Evolutionary conservation across 1,284 basidiomycete genomes (phyloP), one percentile per base, ranked within the genome.

Genomic region (Puccinia novopanici): DNA sequence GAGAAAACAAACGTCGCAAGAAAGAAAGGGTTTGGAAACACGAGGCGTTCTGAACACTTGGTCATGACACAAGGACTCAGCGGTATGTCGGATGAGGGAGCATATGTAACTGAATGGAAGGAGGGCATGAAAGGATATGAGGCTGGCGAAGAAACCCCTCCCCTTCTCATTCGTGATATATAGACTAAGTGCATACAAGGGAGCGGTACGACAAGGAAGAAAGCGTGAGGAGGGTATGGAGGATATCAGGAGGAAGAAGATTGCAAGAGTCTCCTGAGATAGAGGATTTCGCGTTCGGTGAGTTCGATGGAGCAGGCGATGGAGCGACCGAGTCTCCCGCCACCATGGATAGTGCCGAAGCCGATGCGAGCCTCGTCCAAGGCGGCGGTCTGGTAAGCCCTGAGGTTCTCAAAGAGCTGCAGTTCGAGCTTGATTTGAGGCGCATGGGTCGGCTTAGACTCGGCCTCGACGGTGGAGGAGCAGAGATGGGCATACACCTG

Each of bases 271-370:
- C 45, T 67, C 55, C 63, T 68, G 45, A 63, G 61, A 40, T 48
- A 48, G 19, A 40, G 42, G 37, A 77, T 77, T 57, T 77, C 75
- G n/a, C 50, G 50, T 77, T 77, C 75, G 63, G 75, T 77, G 63
- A 54, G 48, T 34, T 67, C 63, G 63, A 77, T 77, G 4, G 61
- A 67, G 19, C 63, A 12, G 13, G 61, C 42, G 24, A 77, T 77
- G 0, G 63, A 52, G 9, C 75, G 65, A 24, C 75, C 75, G n/a
- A 77, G 50, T 42, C 75, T 52, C 19, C 75, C 75, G 10, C 75
- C 75, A 15, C 75, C 75, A 70, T 77, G 65, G 8, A 24, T n/a
- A 8, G 27, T 12, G 1, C 75, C 75, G 61, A 77, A 77, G 15
- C 75, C 75, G 54, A 77, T 70, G 4, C 65, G 30, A 45, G 61